A percentile compares a stretch with the other conserved stretches of the same genome.
These are phyloP conservation scores for Vitis rotundifolia DNA, from an alignment of 164 flowering plant genomes.

Conservation along the genomic window DNA sequence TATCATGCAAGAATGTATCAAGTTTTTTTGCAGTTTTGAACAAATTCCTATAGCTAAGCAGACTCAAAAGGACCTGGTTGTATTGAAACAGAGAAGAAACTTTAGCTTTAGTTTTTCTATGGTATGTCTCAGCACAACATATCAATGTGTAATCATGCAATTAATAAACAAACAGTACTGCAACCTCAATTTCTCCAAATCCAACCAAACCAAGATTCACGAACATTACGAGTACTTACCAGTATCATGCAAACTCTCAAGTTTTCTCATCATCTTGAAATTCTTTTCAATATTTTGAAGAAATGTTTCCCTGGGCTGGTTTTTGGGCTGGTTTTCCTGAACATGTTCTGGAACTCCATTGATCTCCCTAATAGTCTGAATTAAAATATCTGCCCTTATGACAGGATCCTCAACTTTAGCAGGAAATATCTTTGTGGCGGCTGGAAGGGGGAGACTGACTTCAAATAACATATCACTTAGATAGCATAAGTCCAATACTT, in stretches of 20 bases:
- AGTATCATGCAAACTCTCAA: conserved; percentile 45
- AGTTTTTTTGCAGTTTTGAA: too few species aligned
- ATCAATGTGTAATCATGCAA: too few species aligned
- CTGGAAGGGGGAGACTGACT: conserved; percentile 37
- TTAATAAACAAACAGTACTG: too few species aligned
- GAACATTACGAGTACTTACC: conserved; percentile 38
- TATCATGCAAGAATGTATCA: too few species aligned
- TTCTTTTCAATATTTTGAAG: conserved; percentile 65
- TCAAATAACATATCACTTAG: conserved; percentile 58
- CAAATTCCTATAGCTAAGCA: too few species aligned
- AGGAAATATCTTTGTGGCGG: conserved; percentile 80
- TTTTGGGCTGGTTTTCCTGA: conserved; percentile 34
- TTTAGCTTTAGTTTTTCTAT: too few species aligned
- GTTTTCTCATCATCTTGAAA: conserved; percentile 38
- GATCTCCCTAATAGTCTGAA: conserved; percentile 75
- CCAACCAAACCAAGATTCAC: neutral
- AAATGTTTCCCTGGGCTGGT: conserved; percentile 48
- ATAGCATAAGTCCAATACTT: conserved; percentile 71
- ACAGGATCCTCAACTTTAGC: conserved; percentile 84
- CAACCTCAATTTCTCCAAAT: too few species aligned
- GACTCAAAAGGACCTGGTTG: too few species aligned
- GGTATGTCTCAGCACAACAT: too few species aligned
- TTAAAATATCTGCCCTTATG: conserved; percentile 81
- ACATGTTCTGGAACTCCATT: conserved; percentile 35
- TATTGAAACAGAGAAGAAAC: too few species aligned